phyloP scores from a whole-genome alignment of 345 rosid genomes.

The Aurinia saxatilis region DNA sequence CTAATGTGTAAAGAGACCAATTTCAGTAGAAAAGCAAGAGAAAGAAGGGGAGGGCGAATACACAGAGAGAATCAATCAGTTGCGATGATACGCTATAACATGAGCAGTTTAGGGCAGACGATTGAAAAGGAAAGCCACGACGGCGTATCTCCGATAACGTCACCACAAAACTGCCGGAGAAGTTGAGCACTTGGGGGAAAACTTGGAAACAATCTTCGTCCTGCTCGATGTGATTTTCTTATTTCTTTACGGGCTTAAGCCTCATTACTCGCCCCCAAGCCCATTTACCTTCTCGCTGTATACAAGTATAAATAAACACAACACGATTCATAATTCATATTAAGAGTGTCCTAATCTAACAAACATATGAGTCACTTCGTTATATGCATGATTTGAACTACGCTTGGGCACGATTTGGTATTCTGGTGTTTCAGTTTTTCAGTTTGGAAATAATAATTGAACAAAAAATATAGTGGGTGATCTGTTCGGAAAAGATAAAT shows the following conservation, averaged over 20 bases:
- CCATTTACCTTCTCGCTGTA: too few relatives aligned
- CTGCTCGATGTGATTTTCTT: slow-evolving; percentile 12
- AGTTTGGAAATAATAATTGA: too few relatives aligned
- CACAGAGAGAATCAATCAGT: slow-evolving; percentile 17
- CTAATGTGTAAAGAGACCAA: slow-evolving; percentile 4
- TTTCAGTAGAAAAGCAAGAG: slow-evolving; percentile 14
- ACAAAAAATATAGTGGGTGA: too few relatives aligned
- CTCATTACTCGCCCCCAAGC: background rate
- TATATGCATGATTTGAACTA: too few relatives aligned
- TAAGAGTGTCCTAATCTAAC: too few relatives aligned
- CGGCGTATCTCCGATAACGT: slow-evolving; percentile 9
- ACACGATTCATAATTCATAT: too few relatives aligned
- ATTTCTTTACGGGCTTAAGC: background rate
- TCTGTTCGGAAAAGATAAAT: too few relatives aligned
- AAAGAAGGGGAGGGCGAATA: slow-evolving; percentile 5
- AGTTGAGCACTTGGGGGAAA: slow-evolving; percentile 17
- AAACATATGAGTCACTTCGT: too few relatives aligned
- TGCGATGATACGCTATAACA: slow-evolving; percentile 9
- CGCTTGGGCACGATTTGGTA: too few relatives aligned
- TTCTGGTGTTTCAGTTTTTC: too few relatives aligned
- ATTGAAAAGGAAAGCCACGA: background rate
- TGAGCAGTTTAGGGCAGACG: background rate
- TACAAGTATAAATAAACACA: too few relatives aligned
- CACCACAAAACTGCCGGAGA: slow-evolving; percentile 17
- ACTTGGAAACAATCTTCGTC: slow-evolving; percentile 18